Base-by-base conservation (phyloP, 768 basidiomycete species). In the Tylopilus intermedius region DNA sequence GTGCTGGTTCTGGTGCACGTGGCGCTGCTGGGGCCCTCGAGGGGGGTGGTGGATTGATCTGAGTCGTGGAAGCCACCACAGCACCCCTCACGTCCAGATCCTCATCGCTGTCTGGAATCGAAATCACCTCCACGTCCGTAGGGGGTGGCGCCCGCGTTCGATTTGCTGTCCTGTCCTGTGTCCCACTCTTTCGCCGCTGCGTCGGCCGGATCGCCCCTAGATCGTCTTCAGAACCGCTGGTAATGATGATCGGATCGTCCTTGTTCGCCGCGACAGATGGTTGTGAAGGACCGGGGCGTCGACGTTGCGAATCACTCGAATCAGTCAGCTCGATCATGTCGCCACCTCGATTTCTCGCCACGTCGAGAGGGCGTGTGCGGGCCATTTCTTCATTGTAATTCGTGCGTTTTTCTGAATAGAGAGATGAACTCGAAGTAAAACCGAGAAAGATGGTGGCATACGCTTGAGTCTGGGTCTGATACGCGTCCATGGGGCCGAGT, bases 51-150 rank as follows among this genome's bases (percentile, higher is more conserved):
- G 22, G 8, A 18, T 38, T 38, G 38, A 9, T n/a, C 0, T 38
- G 38, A 18, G 51, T 45, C 5, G 37, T 62, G 6, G 53, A 49
- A 8, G 11, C 32, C 8, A 24, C 33, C 4, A 21, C 27, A 50
- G 4, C 22, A 42, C 15, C 14, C 8, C 46, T 21, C 22, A 41
- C 39, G 10, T 15, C 44, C 26, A 10, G 1, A 9, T 58, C 61
- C 3, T 58, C 55, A 0, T 68, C 67, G 15, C 65, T 70, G 18
- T 70, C 68, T 10, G 50, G 46, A n/a, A 70, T 49, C 10, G 55
- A 59, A n/a, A 69, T 69, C 15, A 70, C 65, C 29, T 68, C 68
- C 7, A 9, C 57, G 4, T 54, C 22, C n/a, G 6, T 2, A 18
- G 58, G 58, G 1, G 56, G 63, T 24, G 55, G 57, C 0, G 0